Evolutionary conservation across 1,284 basidiomycete species (phyloP).

Genomic region (Cystobasidium pallidum): DNA sequence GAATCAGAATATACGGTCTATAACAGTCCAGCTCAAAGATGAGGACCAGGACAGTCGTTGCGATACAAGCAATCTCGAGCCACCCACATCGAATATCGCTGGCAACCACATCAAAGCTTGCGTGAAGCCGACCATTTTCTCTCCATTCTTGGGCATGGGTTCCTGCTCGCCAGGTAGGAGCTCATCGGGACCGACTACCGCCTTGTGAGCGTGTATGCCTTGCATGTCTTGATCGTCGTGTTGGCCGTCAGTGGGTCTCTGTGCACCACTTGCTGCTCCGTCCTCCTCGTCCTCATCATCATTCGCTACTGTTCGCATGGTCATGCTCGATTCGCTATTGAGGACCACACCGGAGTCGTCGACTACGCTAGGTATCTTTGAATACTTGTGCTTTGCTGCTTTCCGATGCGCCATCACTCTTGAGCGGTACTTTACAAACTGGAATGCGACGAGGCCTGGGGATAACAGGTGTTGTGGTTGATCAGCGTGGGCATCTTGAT

Average conservation of each 20-base stretch:
- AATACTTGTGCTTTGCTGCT: slow-evolving; percentile 13
- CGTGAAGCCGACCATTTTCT: slow-evolving; percentile 27
- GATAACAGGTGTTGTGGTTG: background rate
- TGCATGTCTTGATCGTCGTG: slow-evolving; percentile 2
- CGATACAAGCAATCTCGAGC: too few relatives aligned
- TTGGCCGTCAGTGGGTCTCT: background rate
- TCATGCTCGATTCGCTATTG: slow-evolving; percentile 35
- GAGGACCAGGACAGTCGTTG: too few relatives aligned
- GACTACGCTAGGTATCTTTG: slow-evolving; percentile 25
- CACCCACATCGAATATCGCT: slow-evolving; percentile 42
- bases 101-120: slow-evolving; percentile 43
- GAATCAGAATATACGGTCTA: too few relatives aligned
- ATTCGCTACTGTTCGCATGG: slow-evolving; percentile 24
- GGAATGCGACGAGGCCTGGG: slow-evolving; percentile 40
- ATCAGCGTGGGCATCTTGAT: background rate
- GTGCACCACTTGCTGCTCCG: background rate
- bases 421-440: slow-evolving; percentile 5
- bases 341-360: slow-evolving; percentile 40
- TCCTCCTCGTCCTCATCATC: slow-evolving; percentile 18
- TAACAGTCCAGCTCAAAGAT: too few relatives aligned
- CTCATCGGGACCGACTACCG: slow-evolving; percentile 42
- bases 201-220: slow-evolving; percentile 30
- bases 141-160: slow-evolving; percentile 9
- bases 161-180: slow-evolving; percentile 21
- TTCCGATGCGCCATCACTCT: background rate